Conservation (phyloP, 768 basidiomycete genomes). For the Mycena haematopus region DNA sequence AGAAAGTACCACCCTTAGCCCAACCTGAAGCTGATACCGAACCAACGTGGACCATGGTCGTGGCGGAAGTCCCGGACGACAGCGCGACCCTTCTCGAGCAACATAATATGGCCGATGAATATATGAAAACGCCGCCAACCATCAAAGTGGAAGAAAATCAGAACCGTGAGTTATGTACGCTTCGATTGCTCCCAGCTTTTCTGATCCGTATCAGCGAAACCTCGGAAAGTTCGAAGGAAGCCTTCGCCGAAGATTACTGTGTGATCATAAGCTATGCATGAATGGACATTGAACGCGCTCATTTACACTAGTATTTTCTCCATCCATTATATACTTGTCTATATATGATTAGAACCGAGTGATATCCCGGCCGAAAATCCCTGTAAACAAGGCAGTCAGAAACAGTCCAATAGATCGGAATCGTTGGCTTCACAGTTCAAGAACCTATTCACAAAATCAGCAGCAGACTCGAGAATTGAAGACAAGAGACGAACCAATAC, state of each 20-base stretch:
- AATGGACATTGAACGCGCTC: neutral
- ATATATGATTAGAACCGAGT: conserved; percentile 60
- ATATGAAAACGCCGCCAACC: conserved; percentile 37
- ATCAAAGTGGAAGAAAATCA: neutral
- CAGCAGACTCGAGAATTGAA: conserved; percentile 16
- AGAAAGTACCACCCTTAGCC: conserved; percentile 33
- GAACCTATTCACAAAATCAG: conserved; percentile 53
- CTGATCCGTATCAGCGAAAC: conserved; percentile 27
- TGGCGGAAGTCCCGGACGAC: conserved; percentile 39
- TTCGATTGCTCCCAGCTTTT: neutral
- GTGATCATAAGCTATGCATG: neutral
- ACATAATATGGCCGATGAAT: conserved; percentile 41
- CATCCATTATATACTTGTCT: neutral
- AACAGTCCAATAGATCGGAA: conserved; percentile 18
- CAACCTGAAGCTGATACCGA: conserved; percentile 63
- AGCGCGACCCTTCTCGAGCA: conserved; percentile 42
- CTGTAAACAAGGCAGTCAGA: conserved; percentile 38
- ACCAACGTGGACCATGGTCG: conserved; percentile 57
- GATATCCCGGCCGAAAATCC: conserved; percentile 80
- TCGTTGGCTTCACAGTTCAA: conserved; percentile 60
- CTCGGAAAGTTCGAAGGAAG: conserved; percentile 24
- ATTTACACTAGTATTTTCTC: conserved; percentile 12
- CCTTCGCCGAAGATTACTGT: conserved; percentile 22
- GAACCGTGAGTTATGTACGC: conserved; percentile 9
- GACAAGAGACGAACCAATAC: conserved; percentile 58